Evolutionary conservation across 1,284 basidiomycete genomes (phyloP), one percentile per base, ranked within the genome.

Genomic region (Omphalotus olearius): DNA sequence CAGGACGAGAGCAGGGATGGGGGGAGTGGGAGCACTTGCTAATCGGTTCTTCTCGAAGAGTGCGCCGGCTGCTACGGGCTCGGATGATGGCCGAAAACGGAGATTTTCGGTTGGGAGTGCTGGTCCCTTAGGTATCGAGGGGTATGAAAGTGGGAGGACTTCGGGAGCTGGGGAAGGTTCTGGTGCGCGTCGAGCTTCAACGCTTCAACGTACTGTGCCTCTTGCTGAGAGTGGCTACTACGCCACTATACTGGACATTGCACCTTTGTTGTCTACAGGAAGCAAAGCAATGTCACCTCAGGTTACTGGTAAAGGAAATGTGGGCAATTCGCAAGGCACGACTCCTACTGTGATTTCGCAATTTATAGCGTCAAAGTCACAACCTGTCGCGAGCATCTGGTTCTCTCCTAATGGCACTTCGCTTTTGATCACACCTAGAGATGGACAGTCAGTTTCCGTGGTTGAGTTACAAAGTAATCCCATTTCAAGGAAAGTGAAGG

Each of bases 371-470:
- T 72, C 72, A 13, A 70, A 66, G 52, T 70, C 73, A 37, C 74
- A 81, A 54, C 69, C 75, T 0, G 64, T 91, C 16, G 71, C 76
- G 2, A 65, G 69, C 7, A 62, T 91, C 2, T 64, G 68, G 20
- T 89, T 90, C 62, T 79, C 82, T 0, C 65, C 68, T 2, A 79
- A 85, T 48, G 87, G 86, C 0, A 81, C 78, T 9, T 68, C 68
- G 6, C 57, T 93, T 3, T 65, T 82, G 6, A 80, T 81, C 1
- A 76, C 80, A 0, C 72, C 79, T 0, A 68, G 71, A 45, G 82
- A 88, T 52, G 88, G 86, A 0, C 80, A 83, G 51, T 71, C 73
- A 1, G 71, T 80, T 36, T 78, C 78, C 41, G 68, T 88, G 4
- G 83, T 83, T 57, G 71, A 74, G 53, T 59, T 85, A 18, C 64